phyloP scores from a whole-genome alignment of 2,329 filamentous ascomycete species.

The Alternaria sp. region DNA sequence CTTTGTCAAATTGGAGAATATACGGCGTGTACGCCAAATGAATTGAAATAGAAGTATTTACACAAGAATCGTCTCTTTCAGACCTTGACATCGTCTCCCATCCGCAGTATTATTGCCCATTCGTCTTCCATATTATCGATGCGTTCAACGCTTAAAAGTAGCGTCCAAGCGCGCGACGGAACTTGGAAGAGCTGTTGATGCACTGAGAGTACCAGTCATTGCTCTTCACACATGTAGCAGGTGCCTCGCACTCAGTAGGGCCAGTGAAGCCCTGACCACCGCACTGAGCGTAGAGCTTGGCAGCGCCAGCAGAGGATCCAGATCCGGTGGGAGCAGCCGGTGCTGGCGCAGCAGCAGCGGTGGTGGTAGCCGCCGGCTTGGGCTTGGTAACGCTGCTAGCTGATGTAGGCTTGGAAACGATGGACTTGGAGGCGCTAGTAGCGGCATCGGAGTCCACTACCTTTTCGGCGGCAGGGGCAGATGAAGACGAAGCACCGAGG shows the following conservation, averaged over 20 bases:
- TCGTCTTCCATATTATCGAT: accelerated
- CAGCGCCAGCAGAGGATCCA: slow-evolving; percentile 1
- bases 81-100: background rate
- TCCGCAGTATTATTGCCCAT: accelerated
- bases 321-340: background rate
- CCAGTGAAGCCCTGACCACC: slow-evolving; percentile 51
- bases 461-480: background rate
- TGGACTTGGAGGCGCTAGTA: background rate
- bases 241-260: slow-evolving; percentile 44
- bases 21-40: background rate
- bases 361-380: background rate
- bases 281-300: slow-evolving; percentile 43
- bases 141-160: background rate
- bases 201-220: slow-evolving; percentile 55
- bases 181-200: slow-evolving; percentile 17
- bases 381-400: background rate
- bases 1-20: background rate
- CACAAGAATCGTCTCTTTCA: background rate
- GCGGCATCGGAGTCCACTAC: background rate
- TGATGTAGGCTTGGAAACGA: no score
- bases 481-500: slow-evolving; percentile 11
- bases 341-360: background rate
- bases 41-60: background rate
- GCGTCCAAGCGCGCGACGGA: slow-evolving; percentile 6
- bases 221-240: slow-evolving; percentile 41